Evolutionary conservation across 2,329 filamentous ascomycete genomes (phyloP), one percentile per base, ranked within the genome.

Genomic region (Nemania sp.): DNA sequence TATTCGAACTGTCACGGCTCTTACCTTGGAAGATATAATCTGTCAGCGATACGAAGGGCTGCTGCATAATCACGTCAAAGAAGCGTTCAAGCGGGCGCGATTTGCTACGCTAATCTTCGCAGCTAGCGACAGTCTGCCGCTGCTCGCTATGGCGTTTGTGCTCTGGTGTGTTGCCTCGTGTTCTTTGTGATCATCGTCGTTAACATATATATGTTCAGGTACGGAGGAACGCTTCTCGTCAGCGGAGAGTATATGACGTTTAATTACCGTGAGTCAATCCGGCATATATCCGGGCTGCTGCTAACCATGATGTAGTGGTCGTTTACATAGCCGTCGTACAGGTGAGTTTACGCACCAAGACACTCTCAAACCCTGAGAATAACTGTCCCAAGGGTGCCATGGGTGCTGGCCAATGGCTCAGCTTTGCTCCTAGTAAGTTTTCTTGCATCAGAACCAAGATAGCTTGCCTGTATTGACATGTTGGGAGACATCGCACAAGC

Each of bases 1-100:
- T 0, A 90, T 91, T 70, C 81, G 90, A 7, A 92, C 90, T 0
- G 90, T 92, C 1, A 79, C 87, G 0, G 82, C 88, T 1, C 76
- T 92, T 12, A 90, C 87, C 0, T 82, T 92, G 69, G 90, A 92
- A 71, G 80, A 87, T 55, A 77, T 79, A 15, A 90, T 92, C 57
- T 80, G 83, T 43, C 69, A 79, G 2, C 81, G 86, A 47, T 92
- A 92, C 67, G 77, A 83, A 34, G 71, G 67, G 0, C 77, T 91
- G 5, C 79, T 92, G 6, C 72, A 77, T 2, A 73, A 78, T 1
- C 89, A 92, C 67, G 83, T 90, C 12, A 74, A 70, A 1, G 75
- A 79, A 2, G 87, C 89, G 0, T 88, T 85, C 63, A 79, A 76
- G 25, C 87, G 84, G 69, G 85, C 88, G 1, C 81, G 83, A 50